Conservation (phyloP, 2,329 filamentous ascomycete genomes). For the Calonectria honghensis region DNA sequence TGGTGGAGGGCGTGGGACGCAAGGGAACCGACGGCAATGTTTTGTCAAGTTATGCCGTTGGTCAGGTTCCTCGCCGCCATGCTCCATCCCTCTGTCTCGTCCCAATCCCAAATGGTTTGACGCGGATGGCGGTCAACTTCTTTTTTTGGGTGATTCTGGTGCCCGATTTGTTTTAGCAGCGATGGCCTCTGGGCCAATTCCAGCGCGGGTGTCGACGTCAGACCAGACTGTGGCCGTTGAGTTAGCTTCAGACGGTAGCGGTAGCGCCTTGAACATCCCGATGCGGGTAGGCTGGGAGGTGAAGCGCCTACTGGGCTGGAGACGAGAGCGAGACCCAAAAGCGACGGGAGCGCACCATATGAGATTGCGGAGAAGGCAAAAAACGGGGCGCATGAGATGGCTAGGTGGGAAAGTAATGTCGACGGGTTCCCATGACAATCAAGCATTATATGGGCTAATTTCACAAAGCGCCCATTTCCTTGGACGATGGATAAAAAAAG, state of each 20-base stretch:
- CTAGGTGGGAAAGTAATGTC: slow-evolving; percentile 7
- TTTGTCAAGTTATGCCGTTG: not conserved
- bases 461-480: slow-evolving; percentile 33
- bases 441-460: slow-evolving; percentile 38
- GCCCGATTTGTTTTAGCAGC: slow-evolving; percentile 35
- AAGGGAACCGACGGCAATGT: slow-evolving; percentile 18
- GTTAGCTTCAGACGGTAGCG: slow-evolving; percentile 36
- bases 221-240: slow-evolving; percentile 33
- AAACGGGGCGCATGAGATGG: slow-evolving; percentile 32
- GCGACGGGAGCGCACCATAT: slow-evolving; percentile 28
- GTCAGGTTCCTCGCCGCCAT: slow-evolving; percentile 4
- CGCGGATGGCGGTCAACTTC: slow-evolving; percentile 31
- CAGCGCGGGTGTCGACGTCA: slow-evolving; percentile 31
- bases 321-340: not conserved
- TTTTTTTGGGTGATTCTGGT: slow-evolving; percentile 26
- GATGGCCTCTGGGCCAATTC: slow-evolving; percentile 31
- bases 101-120: slow-evolving; percentile 20
- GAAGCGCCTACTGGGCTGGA: slow-evolving; percentile 17
- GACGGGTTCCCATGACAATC: slow-evolving; percentile 25
- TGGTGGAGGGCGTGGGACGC: slow-evolving; percentile 4
- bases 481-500: slow-evolving; percentile 16
- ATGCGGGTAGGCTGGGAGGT: not conserved
- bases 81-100: slow-evolving; percentile 23
- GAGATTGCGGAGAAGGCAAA: slow-evolving; percentile 36
- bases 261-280: slow-evolving; percentile 18